phyloP scores from a whole-genome alignment of 225 moss, liverwort and hornwort species.

The Antitrichia curtipendula region DNA sequence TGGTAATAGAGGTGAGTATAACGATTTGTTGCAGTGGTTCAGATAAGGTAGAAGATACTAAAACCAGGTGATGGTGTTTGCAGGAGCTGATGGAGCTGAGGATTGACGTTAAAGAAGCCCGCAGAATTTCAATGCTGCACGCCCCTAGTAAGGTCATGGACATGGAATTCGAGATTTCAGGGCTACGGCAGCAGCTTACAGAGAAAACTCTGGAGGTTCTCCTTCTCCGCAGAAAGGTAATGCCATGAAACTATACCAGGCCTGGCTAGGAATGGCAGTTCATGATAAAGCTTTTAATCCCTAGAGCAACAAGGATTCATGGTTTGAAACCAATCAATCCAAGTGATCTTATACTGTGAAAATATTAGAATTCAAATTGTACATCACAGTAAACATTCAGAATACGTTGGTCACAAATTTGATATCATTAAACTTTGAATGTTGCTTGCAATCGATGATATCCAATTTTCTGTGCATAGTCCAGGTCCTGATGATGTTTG shows the following conservation, averaged over 20 bases:
- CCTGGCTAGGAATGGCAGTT: background rate
- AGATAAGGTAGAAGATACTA: background rate
- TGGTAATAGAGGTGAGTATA: background rate
- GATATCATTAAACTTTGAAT: background rate
- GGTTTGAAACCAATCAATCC: background rate
- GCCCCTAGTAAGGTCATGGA: conserved; percentile 62
- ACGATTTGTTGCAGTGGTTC: background rate
- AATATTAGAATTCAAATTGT: background rate
- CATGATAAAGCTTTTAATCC: background rate
- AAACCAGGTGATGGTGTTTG: background rate
- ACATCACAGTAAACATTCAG: background rate
- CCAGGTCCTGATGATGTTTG: background rate
- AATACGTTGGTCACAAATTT: background rate
- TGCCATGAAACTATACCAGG: background rate
- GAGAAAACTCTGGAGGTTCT: conserved; percentile 42
- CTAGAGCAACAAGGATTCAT: background rate
- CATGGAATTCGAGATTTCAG: conserved; percentile 47
- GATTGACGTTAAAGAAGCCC: conserved; percentile 38
- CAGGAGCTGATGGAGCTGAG: conserved; percentile 46
- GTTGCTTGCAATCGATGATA: background rate
- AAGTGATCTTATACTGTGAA: background rate
- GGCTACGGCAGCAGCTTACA: conserved; percentile 32
- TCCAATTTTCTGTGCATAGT: background rate
- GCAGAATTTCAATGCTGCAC: conserved; percentile 51
- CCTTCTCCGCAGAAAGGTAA: conserved; percentile 38